Conservation (phyloP, 495 filamentous ascomycete species). For the Hypoxylon cercidicola region DNA sequence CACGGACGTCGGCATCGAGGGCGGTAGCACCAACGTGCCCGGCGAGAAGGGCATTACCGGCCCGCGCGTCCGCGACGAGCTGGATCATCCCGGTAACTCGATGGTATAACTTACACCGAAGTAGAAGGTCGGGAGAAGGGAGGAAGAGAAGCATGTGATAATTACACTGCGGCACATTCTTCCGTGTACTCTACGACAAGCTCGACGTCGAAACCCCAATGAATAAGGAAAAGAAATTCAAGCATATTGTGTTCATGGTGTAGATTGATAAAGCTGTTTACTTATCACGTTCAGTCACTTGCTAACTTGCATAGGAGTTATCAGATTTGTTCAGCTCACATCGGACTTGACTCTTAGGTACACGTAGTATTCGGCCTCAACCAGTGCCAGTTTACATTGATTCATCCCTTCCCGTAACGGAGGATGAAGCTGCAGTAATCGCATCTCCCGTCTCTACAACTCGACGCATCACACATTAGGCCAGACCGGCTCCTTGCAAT, state of each 20-base stretch:
- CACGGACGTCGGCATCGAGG: conserved; percentile 31
- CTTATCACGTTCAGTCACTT: neutral
- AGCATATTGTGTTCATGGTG: too few species aligned
- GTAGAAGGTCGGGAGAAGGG: neutral
- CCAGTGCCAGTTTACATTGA: too few species aligned
- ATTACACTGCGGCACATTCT: neutral
- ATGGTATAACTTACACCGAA: conserved; percentile 19
- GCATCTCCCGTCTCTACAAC: neutral
- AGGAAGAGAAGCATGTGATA: neutral
- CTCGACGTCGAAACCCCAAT: too few species aligned
- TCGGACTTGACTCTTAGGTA: too few species aligned
- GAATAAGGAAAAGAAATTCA: too few species aligned
- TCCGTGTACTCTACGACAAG: neutral
- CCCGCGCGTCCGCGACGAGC: conserved; percentile 27
- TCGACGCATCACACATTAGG: conserved; percentile 36
- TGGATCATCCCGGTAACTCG: conserved; percentile 32
- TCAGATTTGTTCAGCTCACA: too few species aligned
- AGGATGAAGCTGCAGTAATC: neutral
- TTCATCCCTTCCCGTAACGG: too few species aligned
- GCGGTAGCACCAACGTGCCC: conserved; percentile 32
- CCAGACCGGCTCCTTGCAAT: conserved; percentile 48
- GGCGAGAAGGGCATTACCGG: conserved; percentile 37
- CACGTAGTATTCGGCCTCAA: too few species aligned
- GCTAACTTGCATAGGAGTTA: neutral
- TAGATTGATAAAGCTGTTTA: neutral